These are phyloP conservation scores for Solanum corneliomulleri DNA, from an alignment of 257 asterid species.

Conservation along the genomic window DNA sequence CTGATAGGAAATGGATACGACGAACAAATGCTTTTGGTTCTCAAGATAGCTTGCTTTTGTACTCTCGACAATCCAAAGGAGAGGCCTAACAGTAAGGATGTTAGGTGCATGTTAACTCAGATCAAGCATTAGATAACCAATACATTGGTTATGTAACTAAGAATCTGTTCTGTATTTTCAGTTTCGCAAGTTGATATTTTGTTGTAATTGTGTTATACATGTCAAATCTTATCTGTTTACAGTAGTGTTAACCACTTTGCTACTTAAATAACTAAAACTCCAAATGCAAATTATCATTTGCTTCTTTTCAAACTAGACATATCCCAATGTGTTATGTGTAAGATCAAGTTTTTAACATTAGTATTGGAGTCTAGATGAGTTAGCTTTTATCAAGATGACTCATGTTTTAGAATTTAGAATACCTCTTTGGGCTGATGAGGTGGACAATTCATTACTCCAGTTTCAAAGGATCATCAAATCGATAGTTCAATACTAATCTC, in stretches of 20 bases:
- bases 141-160: background rate
- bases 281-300: background rate
- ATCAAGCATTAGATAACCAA: conserved; percentile 27
- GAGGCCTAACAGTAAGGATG: background rate
- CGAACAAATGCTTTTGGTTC: background rate
- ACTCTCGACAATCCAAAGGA: background rate
- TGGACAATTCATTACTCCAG: background rate
- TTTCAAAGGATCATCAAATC: no score
- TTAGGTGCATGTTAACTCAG: conserved; percentile 57
- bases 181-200: background rate
- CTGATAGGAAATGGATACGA: background rate
- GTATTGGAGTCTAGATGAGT: conserved; percentile 38
- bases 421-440: background rate
- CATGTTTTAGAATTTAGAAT: background rate
- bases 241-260: no score
- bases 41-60: background rate
- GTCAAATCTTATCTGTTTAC: no score
- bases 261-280: background rate
- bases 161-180: background rate
- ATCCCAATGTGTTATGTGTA: background rate
- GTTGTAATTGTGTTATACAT: background rate
- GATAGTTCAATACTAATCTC: background rate
- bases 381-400: conserved; percentile 35
- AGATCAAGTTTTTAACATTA: background rate
- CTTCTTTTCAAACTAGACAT: background rate